These are phyloP conservation scores for Suillus brevipes DNA, from an alignment of 768 basidiomycete genomes.

Conservation along the genomic window DNA sequence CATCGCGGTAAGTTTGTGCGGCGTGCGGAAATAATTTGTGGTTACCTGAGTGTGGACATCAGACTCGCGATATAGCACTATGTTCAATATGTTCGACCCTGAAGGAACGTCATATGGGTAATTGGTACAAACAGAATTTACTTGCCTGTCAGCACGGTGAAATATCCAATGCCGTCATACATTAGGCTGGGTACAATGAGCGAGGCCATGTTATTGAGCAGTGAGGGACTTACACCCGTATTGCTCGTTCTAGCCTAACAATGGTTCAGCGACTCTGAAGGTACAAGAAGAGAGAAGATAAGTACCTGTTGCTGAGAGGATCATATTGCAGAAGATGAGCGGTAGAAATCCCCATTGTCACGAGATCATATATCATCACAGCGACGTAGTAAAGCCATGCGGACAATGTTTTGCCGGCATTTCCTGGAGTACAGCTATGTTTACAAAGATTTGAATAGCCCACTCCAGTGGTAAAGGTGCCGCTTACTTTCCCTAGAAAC, in stretches of 20 bases:
- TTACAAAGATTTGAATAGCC: neutral
- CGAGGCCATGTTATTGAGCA: constrained; percentile 8
- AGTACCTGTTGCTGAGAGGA: constrained; percentile 26
- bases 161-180: constrained; percentile 66
- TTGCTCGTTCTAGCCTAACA: constrained; percentile 27
- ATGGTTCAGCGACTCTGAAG: constrained; percentile 2
- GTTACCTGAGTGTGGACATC: constrained; percentile 44
- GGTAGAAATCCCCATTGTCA: constrained; percentile 50
- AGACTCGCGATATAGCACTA: constrained; percentile 46
- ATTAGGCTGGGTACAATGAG: constrained; percentile 53
- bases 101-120: neutral
- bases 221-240: constrained; percentile 26
- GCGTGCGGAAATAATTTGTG: constrained; percentile 11
- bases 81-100: constrained; percentile 55
- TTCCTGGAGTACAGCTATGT: constrained; percentile 50
- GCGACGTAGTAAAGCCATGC: constrained; percentile 62
- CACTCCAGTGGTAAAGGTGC: neutral
- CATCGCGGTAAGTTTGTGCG: constrained; percentile 5
- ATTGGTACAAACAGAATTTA: neutral
- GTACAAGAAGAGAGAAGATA: neutral
- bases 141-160: constrained; percentile 54
- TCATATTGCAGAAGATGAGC: constrained; percentile 52
- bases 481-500: constrained; percentile 38
- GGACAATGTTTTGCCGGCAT: constrained; percentile 31
- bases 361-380: constrained; percentile 57